Conservation (phyloP, 352 stramenopile genomes). For the Pythium aquatile region DNA sequence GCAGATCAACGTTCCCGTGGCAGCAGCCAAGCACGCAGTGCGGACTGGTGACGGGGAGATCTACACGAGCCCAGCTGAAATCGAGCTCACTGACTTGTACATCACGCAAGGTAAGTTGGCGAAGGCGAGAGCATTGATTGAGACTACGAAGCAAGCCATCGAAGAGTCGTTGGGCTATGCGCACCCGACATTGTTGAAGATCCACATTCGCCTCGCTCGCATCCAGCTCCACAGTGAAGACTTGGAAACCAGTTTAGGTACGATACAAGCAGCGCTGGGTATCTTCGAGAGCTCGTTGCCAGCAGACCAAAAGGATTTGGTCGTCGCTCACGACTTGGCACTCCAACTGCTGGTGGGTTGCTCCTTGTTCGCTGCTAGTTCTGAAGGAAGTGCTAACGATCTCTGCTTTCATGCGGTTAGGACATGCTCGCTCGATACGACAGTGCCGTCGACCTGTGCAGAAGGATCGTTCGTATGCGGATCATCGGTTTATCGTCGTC, state of each 20-base stretch:
- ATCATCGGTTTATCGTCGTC: constrained; percentile 2
- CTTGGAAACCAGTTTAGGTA: constrained; percentile 12
- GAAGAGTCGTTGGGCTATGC: constrained; percentile 38
- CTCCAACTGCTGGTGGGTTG: constrained; percentile 43
- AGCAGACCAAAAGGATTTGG: constrained; percentile 46
- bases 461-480: constrained; percentile 8
- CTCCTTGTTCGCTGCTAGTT: background rate
- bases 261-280: constrained; percentile 21
- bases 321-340: constrained; percentile 37
- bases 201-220: constrained; percentile 40
- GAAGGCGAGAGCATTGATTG: constrained; percentile 42
- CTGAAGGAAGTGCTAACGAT: background rate
- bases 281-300: constrained; percentile 31
- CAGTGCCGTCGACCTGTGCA: constrained; percentile 11
- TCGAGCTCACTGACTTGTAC: constrained; percentile 57
- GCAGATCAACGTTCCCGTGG: constrained; percentile 52
- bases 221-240: constrained; percentile 21
- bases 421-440: constrained; percentile 14
- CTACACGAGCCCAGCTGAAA: constrained; percentile 45
- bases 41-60: constrained; percentile 37
- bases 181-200: constrained; percentile 60
- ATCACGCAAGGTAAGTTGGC: constrained; percentile 56
- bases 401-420: background rate
- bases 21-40: constrained; percentile 43
- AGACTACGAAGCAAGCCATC: constrained; percentile 29